Percentiles rank a stretch among this genome's conserved stretches.
These are phyloP conservation scores for Daldinia sp. DNA, from an alignment of 2,329 filamentous ascomycete species.

Conservation along the genomic window DNA sequence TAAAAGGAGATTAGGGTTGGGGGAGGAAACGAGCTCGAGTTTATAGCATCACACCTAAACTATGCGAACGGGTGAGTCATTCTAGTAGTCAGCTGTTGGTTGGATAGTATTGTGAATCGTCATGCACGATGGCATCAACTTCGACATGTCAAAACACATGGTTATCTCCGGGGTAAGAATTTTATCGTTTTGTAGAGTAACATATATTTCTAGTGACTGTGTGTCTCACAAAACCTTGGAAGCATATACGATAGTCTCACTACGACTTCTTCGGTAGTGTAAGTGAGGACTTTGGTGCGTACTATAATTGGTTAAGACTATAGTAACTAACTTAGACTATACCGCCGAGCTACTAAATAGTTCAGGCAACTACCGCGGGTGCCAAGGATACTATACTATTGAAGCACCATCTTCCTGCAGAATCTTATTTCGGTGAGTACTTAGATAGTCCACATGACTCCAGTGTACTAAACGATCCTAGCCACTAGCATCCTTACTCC, in stretches of 20 bases:
- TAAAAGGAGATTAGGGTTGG: slow-evolving; percentile 8
- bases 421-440: slow-evolving; percentile 1
- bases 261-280: background rate
- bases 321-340: background rate
- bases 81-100: slow-evolving; percentile 3
- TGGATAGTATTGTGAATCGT: background rate
- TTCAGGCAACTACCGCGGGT: background rate
- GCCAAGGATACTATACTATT: slow-evolving; percentile 8
- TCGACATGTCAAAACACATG: background rate
- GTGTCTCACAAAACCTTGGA: slow-evolving; percentile 2
- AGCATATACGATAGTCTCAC: background rate
- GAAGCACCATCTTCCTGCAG: background rate
- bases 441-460: background rate
- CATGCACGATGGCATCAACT: background rate
- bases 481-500: background rate
- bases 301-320: slow-evolving; percentile 1
- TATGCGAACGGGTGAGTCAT: slow-evolving; percentile 13
- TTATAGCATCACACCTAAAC: slow-evolving; percentile 25
- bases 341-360: background rate
- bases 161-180: background rate
- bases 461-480: slow-evolving; percentile 1
- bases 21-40: slow-evolving; percentile 14
- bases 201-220: background rate
- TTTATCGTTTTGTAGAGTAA: background rate
- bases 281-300: background rate